phyloP scores from a whole-genome alignment of 257 asterid genomes.

The Solanum dulcamara region DNA sequence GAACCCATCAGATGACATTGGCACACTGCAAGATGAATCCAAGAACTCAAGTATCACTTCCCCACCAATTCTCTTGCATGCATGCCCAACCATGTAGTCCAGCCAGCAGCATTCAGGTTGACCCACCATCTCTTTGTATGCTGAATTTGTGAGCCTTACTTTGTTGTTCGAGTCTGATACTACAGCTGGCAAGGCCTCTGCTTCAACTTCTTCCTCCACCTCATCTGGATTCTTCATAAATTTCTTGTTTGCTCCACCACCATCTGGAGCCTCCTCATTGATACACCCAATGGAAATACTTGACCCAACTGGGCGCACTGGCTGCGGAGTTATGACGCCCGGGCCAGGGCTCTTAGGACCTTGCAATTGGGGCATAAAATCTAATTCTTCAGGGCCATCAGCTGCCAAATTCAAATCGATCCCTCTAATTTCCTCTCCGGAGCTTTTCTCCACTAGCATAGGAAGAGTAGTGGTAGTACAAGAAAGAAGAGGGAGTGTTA shows the following conservation, averaged over 20 bases:
- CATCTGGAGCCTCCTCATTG: constrained; percentile 14
- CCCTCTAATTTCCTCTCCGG: not conserved
- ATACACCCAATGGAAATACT: constrained; percentile 28
- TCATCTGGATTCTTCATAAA: constrained; percentile 34
- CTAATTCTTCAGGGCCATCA: constrained; percentile 34
- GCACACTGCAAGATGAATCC: constrained; percentile 14
- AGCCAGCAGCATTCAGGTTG: constrained; percentile 96
- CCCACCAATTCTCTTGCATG: constrained; percentile 75
- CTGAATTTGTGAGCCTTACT: constrained; percentile 67
- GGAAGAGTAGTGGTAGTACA: not conserved
- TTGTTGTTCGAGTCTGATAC: constrained; percentile 57
- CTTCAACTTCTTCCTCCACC: constrained; percentile 62
- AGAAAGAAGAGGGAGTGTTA: constrained; percentile 34
- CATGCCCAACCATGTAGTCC: constrained; percentile 27
- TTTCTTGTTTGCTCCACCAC: constrained; percentile 58
- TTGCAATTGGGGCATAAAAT: constrained; percentile 29
- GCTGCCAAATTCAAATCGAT: constrained; percentile 50
- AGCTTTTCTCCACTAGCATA: not conserved
- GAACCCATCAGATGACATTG: constrained; percentile 30
- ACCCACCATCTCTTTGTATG: constrained; percentile 81
- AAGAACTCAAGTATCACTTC: constrained; percentile 40
- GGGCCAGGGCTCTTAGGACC: constrained; percentile 9
- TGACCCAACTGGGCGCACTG: constrained; percentile 68
- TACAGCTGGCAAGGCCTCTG: constrained; percentile 49
- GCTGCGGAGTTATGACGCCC: constrained; percentile 45